Evolutionary conservation across 768 basidiomycete species (phyloP).

Genomic region (Phylloporus sp.): DNA sequence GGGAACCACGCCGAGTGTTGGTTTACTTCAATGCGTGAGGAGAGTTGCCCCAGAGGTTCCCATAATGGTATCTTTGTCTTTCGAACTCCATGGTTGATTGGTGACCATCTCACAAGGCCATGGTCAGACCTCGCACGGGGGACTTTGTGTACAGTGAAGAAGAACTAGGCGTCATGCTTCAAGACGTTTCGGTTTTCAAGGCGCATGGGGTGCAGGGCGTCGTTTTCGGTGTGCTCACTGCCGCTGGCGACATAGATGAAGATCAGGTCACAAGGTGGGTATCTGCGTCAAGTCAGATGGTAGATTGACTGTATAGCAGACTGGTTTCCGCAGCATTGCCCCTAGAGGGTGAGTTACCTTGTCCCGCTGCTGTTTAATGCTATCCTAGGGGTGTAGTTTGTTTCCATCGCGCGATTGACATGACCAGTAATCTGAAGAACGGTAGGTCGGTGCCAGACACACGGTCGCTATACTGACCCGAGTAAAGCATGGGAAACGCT

Average conservation of each 20-base stretch:
- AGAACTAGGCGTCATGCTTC: slow-evolving; percentile 71
- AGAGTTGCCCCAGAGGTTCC: slow-evolving; percentile 46
- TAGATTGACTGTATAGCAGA: slow-evolving; percentile 29
- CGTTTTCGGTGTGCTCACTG: slow-evolving; percentile 60
- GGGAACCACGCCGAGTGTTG: slow-evolving; percentile 79
- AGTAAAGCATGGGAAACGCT: slow-evolving; percentile 38
- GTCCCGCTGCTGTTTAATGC: background rate
- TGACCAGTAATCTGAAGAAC: slow-evolving; percentile 53
- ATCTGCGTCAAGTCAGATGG: background rate
- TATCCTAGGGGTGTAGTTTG: slow-evolving; percentile 46
- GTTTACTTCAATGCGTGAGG: slow-evolving; percentile 58
- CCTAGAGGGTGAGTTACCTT: slow-evolving; percentile 49
- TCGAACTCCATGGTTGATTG: background rate
- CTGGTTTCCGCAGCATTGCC: slow-evolving; percentile 56
- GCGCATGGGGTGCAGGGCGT: slow-evolving; percentile 56
- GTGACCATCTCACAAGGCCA: slow-evolving; percentile 45
- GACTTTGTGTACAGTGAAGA: slow-evolving; percentile 70
- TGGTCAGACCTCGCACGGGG: slow-evolving; percentile 77
- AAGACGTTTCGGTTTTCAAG: slow-evolving; percentile 66
- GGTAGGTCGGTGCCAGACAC: slow-evolving; percentile 35
- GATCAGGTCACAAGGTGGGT: slow-evolving; percentile 46
- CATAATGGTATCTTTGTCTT: slow-evolving; percentile 61
- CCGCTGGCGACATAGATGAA: slow-evolving; percentile 57
- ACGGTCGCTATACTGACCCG: background rate
- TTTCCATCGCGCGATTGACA: slow-evolving; percentile 78